Evolutionary conservation across 2,329 filamentous ascomycete species (phyloP), one percentile per base, ranked within the genome.

Genomic region (Lecanosticta acicola): DNA sequence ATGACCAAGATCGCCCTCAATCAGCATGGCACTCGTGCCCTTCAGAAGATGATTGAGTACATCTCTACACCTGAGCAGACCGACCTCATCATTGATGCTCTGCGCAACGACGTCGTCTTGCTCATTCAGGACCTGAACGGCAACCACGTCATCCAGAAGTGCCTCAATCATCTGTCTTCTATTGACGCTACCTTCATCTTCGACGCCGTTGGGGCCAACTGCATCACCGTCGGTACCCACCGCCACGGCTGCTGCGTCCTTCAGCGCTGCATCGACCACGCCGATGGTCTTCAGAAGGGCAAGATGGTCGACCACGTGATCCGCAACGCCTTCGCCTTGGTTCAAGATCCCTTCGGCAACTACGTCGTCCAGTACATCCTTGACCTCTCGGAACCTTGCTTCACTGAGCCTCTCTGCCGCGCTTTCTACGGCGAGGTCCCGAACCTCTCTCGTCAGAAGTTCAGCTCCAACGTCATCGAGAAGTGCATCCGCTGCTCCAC

Each of bases 41-140:
- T 98, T 48, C 93, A 98, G 73, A 98, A 97, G 78, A 98, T 98
- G 93, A 98, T 98, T 56, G 93, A 98, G 70, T 94, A 87, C 66
- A 87, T 98, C 61, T 86, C 84, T 42, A 94, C 87, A 19, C 77
- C 82, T 2, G 82, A 85, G 61, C 93, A 98, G 67, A 85, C 91
- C 41, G 77, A 85, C 58, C 84, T 87, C 56, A 93, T 98, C 66
- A 94, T 94, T 55, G 76, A 85, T 44, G 87, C 93, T 11, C 78
- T 98, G 41, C 79, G 83, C 53, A 78, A 82, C 64, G 82, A 87
- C 49, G 93, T 98, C 39, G 93, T 98, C 16, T 85, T 93, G 59
- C 78, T 98, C 44, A 96, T 98, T 51, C 89, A 98, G 66, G 93
- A 98, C 60, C 76, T 98, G 43, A 98, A 98, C 63, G 93, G 93